Evolutionary conservation across 2,329 filamentous ascomycete genomes (phyloP), one percentile per base, ranked within the genome.

Genomic region (Geosmithia flava): DNA sequence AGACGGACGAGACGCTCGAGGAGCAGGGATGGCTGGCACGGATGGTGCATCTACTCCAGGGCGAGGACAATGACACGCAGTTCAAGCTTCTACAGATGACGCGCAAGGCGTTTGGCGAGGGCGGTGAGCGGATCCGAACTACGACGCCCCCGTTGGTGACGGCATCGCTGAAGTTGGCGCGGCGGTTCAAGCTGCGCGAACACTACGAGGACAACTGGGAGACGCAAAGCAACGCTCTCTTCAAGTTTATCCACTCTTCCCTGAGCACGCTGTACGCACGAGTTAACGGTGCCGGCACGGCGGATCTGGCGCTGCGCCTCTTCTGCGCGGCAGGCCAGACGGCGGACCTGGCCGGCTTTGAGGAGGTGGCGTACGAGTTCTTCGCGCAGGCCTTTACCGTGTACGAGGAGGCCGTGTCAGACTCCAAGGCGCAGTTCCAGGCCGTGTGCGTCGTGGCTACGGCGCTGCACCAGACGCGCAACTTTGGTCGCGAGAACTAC

Each of bases 351-450:
- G 87, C 82, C 11, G 86, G 85, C 2, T 94, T 95, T 56, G 91
- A 98, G 62, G 93, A 98, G 67, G 88, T 95, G 42, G 86, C 89
- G 11, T 98, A 98, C 63, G 93, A 98, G 62, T 98, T 94, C 70
- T 97, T 96, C 57, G 93, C 93, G 0, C 93, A 98, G 65, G 91
- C 93, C 0, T 98, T 98, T 58, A 97, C 91, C 0, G 88, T 97
- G 8, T 98, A 98, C 61, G 93, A 98, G 62, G 93, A 98, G 65
- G 85, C 88, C 0, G 86, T 98, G 53, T 93, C 88, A 52, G 94
- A 98, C 63, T 95, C 89, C 16, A 84, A 94, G 63, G 91, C 90
- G 15, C 93, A 98, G 63, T 98, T 97, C 71, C 93, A 98, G 68
- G 91, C 93, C 1, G 93, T 98, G 1, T 96, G 90, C 56, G 84